Percentiles rank a stretch among this genome's conserved stretches.
phyloP scores from a whole-genome alignment of 164 flowering plant genomes.

The Vitis labrusca region DNA sequence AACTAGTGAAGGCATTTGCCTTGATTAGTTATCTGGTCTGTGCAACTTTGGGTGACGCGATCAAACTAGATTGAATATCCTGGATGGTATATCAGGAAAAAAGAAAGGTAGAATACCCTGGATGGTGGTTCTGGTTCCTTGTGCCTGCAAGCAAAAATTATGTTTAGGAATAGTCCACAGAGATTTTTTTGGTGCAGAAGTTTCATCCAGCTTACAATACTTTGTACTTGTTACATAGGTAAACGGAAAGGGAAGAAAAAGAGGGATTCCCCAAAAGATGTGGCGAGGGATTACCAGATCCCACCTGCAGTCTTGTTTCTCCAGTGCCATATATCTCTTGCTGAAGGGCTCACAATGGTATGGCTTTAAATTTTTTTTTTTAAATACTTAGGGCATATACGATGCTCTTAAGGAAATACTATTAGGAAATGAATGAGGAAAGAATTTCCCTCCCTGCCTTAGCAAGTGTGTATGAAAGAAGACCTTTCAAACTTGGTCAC shows the following conservation, averaged over 20 bases:
- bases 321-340: conserved; percentile 78
- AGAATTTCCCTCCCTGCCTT: neutral
- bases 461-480: neutral
- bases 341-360: conserved; percentile 94
- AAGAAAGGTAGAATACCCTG: too few species aligned
- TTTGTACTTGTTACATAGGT: conserved; percentile 37
- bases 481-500: too few species aligned
- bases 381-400: neutral
- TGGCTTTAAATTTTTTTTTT: conserved; percentile 4
- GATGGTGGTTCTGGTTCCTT: too few species aligned
- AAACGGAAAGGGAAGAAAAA: conserved; percentile 83
- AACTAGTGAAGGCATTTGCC: neutral
- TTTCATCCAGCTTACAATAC: conserved; percentile 4
- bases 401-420: neutral
- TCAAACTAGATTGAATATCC: neutral
- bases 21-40: neutral
- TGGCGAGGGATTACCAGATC: conserved; percentile 44
- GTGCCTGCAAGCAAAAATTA: neutral
- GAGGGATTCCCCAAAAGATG: conserved; percentile 59
- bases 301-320: conserved; percentile 64
- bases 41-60: neutral
- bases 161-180: neutral
- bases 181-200: neutral
- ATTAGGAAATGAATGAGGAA: neutral
- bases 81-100: too few species aligned